Conservation (phyloP, 345 rosid genomes). For the Melastoma malabathricum region DNA sequence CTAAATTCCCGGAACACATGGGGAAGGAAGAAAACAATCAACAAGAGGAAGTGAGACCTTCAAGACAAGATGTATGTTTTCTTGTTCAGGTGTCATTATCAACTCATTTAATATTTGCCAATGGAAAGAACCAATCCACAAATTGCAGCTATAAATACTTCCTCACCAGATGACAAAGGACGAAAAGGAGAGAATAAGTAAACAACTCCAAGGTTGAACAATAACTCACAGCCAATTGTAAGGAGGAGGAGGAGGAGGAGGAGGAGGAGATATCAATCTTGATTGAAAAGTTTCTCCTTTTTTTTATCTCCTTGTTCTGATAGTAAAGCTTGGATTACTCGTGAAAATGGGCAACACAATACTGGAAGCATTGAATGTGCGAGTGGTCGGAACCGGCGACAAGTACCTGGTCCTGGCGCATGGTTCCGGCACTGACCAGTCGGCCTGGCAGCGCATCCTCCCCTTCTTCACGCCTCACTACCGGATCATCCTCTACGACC, state of each 20-base stretch:
- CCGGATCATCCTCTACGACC: slow-evolving; percentile 30
- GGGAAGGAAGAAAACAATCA: no score
- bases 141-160: no score
- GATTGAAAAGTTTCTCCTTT: not conserved
- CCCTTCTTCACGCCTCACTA: slow-evolving; percentile 23
- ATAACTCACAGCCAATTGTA: not conserved
- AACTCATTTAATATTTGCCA: no score
- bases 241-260: not conserved
- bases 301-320: not conserved
- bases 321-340: not conserved
- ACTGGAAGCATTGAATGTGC: slow-evolving; percentile 31
- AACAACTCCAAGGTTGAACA: no score
- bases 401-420: slow-evolving; percentile 26
- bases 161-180: no score
- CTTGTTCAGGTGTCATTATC: no score
- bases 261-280: not conserved
- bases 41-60: no score
- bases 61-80: no score
- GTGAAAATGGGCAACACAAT: slow-evolving; percentile 15
- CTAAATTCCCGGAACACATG: no score
- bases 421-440: slow-evolving; percentile 39
- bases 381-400: slow-evolving; percentile 29
- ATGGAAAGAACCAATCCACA: no score
- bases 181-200: no score
- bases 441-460: slow-evolving; percentile 44